phyloP scores from a whole-genome alignment of 140 eudicot species.

The Flaveria floridana region DNA sequence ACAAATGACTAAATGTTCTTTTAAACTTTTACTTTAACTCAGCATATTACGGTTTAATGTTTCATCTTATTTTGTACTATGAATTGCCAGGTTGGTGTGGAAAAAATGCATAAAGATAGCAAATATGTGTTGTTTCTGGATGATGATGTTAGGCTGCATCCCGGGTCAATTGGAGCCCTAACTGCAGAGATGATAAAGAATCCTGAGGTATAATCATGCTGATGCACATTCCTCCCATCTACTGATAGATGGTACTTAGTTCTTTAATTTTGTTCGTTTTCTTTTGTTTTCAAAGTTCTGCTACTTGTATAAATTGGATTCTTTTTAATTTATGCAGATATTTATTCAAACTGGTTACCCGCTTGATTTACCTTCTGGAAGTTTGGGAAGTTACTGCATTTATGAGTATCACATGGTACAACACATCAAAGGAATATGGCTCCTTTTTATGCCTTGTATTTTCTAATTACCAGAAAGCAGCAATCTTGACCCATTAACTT shows the following conservation, averaged over 20 bases:
- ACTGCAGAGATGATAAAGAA: slow-evolving; percentile 93
- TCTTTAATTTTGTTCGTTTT: not conserved
- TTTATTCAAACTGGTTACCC: slow-evolving; percentile 99
- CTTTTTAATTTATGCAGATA: slow-evolving; percentile 54
- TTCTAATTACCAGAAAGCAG: slow-evolving; percentile 1
- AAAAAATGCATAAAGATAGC: slow-evolving; percentile 84
- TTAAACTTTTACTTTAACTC: not conserved
- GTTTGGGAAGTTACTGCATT: slow-evolving; percentile 98
- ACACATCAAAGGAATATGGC: slow-evolving; percentile 8
- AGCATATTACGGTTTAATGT: not conserved
- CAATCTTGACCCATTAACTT: not conserved
- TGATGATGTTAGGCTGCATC: slow-evolving; percentile 97
- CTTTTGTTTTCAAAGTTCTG: slow-evolving; percentile 1
- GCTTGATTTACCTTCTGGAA: slow-evolving; percentile 98
- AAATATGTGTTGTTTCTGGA: slow-evolving; percentile 94
- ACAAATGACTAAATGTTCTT: not conserved
- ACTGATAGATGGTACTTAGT: slow-evolving; percentile 43
- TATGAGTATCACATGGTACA: slow-evolving; percentile 99
- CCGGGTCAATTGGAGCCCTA: slow-evolving; percentile 95
- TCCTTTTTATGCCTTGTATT: slow-evolving; percentile 10
- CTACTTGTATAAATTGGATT: slow-evolving; percentile 7
- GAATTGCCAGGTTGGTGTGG: slow-evolving; percentile 72
- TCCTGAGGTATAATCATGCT: slow-evolving; percentile 67
- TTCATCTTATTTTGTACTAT: slow-evolving; percentile 3
- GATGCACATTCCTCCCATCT: slow-evolving; percentile 33